Base-by-base conservation (phyloP, 2,329 filamentous ascomycete species). In the Pestalotiopsis sp. region DNA sequence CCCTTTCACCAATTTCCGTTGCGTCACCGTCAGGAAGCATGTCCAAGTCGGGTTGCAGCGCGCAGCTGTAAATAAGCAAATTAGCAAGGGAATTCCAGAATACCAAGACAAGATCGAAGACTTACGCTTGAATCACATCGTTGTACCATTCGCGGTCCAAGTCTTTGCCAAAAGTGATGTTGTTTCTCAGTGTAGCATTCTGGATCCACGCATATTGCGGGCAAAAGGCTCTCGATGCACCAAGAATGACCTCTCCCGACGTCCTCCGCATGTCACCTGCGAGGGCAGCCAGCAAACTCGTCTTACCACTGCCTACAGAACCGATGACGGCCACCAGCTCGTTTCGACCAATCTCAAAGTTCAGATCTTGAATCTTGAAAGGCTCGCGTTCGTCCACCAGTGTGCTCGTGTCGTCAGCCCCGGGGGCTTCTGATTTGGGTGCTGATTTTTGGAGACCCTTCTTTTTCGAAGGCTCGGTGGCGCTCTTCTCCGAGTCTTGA, bases 131-230 rank as follows among this genome's bases (percentile, higher is more conserved):
- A 39, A 97, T 85, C n/a, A 97, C 94, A 64, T 92, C 81, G 58
- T 91, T 86, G 75, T 97, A 97, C 94, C 95, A 97, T 3, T 83
- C 81, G 68, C 85, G 85, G 65, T 97, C 85, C 80, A 91, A 88
- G 0, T 89, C 87, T 72, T 94, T 95, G 11, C 95, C 95, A 75
- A 98, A 98, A 0, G 94, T 80, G 68, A 99, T 97, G 75, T 99
- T 99, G 40, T 97, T 89, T 70, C 89, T 90, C 3, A 98, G 87
- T 0, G 91, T 93, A 0, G 94, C 86, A 75, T 98, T 98, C 76
- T 98, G 95, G 62, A 99, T 97, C 96, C 96, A 99, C 0, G 96
- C 93, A 75, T 97, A 97, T 77, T 99, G 95, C 0, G 95, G 95
- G 72, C 96, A 98, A 74, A 97, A 98, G 0, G 95, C 93, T 70